phyloP scores from a whole-genome alignment of 345 rosid genomes.

The Sapria himalayana region DNA sequence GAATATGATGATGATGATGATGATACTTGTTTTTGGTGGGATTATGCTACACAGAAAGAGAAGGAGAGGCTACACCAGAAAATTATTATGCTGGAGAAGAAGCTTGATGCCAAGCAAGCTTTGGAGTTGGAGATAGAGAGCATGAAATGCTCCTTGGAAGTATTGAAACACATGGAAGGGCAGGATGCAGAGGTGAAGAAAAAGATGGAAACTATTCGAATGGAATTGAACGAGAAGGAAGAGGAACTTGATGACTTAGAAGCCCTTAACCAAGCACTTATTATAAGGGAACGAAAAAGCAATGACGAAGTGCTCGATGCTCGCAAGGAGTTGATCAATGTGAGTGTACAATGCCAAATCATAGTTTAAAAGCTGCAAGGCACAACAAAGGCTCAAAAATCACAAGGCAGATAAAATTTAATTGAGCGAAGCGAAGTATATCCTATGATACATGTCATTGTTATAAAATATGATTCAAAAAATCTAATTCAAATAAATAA shows the following conservation, averaged over 20 bases:
- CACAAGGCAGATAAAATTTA: too few species aligned
- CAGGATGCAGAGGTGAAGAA: slow-evolving; percentile 26
- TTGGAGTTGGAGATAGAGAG: slow-evolving; percentile 62
- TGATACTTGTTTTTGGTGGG: neutral
- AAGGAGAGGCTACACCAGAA: slow-evolving; percentile 31
- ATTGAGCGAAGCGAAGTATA: too few species aligned
- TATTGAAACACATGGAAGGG: slow-evolving; percentile 48
- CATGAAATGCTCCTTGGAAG: slow-evolving; percentile 32
- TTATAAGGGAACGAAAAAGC: slow-evolving; percentile 22
- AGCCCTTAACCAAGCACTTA: slow-evolving; percentile 20
- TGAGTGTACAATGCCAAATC: too few species aligned
- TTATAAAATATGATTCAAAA: too few species aligned
- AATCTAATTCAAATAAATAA: too few species aligned
- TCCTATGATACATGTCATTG: too few species aligned
- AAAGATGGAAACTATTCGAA: slow-evolving; percentile 19
- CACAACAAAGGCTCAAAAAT: too few species aligned
- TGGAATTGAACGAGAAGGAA: slow-evolving; percentile 33
- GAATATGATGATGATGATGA: too few species aligned
- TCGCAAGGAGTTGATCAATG: slow-evolving; percentile 49
- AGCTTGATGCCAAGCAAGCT: slow-evolving; percentile 45
- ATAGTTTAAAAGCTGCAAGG: neutral
- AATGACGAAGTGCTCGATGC: slow-evolving; percentile 50
- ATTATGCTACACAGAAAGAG: slow-evolving; percentile 29
- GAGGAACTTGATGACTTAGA: slow-evolving; percentile 25
- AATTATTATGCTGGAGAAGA: slow-evolving; percentile 27